Evolutionary conservation across 805 yeast species (phyloP), one percentile per base, ranked within the genome.

Genomic region (Candida maltosa): DNA sequence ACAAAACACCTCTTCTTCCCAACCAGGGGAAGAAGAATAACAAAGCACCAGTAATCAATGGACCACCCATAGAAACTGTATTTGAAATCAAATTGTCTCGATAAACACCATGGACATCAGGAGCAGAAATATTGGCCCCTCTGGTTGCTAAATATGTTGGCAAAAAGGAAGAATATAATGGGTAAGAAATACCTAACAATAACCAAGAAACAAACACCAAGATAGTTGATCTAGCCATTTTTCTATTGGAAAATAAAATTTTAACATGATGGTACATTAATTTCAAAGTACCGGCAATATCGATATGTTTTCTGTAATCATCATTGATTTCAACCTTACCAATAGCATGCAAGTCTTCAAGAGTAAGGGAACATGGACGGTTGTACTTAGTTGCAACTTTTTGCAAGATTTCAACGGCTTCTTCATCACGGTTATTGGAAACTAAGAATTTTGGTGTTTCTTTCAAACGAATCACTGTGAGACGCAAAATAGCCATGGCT

Each of bases 361-460:
- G 27, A 8, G 78, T 70, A 29, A 78, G 46, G 4, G 70, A 50
- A 37, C 67, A 58, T 5, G 55, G 48, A 35, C 74, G 58, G 42
- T 67, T 60, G 52, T 77, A 67, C 45, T 73, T 70, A n/a, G 41
- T 48, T 2, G 83, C 75, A 36, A 75, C 60, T 16, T 51, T 50
- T 45, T 67, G 60, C 31, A 77, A 50, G 6, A 58, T 56, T 17
- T 53, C 60, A 10, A 65, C 53, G 2, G 79, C 80, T 46, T 68
- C 76, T 26, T 52, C 74, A 48, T 77, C 79, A 41, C 72, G 58
- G 6, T 78, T 77, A 34, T 69, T 64, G 6, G 81, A 59, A 31
- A 78, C 60, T 41, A 74, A 65, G 49, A 70, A 78, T 40, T 75
- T 75, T 18, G 84, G 83, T 33, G 80, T 69, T 49, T 78, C 83